Base-by-base conservation (phyloP, 768 basidiomycete genomes). In the Podaxis sp. region DNA sequence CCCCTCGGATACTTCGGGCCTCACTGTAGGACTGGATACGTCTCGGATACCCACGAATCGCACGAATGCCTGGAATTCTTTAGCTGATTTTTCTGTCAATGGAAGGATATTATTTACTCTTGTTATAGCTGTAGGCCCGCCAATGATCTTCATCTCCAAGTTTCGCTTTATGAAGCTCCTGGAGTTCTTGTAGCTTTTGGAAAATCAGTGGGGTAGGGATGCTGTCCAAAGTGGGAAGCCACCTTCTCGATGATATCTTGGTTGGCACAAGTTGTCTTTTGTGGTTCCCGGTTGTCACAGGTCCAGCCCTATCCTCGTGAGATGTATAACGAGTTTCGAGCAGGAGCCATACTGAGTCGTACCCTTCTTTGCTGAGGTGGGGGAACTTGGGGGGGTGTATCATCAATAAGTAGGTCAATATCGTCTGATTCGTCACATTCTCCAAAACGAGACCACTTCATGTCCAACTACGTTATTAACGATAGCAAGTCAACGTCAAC, bases 191-290 rank as follows among this genome's bases (percentile, higher is more conserved):
- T 12, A 94, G 76, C 91, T 93, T 68, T 20, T 6, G 51, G 28
- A 50, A 38, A 17, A 28, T 51, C 22, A 33, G 26, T 33, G 62
- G 28, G 13, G 40, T n/a, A 24, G 28, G 56, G 24, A 51, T 36
- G 5, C 17, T 28, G 52, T 8, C 41, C 8, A 6, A 49, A 53
- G 33, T n/a, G n/a, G 13, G 22, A 17, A 17, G 70, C 26, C 65
- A 86, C 91, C 80, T 90, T 91, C 68, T 88, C 87, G 36, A 91
- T 80, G 52, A 94, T 82, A 67, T 88, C 84, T 70, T 92, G 87
- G 69, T 94, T 94, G 2, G 78, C 77, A 62, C 84, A 86, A 3
- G 69, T 69, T 0, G 58, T 67, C 13, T 64, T 67, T 61, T 69
- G 72, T 1, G 63, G 68, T 28, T 77, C 76, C 66, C 81, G 83